Evolutionary conservation across 306 rosid species (phyloP), one percentile per base, ranked within the genome.

Genomic region (Sechiopsis laciniata): DNA sequence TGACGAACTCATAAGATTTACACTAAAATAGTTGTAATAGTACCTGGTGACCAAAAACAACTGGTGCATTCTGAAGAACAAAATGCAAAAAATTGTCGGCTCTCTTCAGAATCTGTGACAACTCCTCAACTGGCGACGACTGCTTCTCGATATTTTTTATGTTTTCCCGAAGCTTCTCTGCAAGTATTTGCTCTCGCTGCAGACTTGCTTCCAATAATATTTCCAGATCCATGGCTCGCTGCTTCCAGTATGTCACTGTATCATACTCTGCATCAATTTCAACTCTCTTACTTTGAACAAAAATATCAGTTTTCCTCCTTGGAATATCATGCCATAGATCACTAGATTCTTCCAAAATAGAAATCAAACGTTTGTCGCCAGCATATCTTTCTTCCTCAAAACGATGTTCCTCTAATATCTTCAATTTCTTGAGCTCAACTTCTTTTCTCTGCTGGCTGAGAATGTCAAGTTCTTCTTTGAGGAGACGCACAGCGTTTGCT

Each of bases 1-100:
- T 22, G 19, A 68, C 1, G 8, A 67, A 21, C 20, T 20, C 59
- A 32, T 29, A 72, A 66, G 20, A 61, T 19, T 51, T 29, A 72
- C n/a, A 16, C 7, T 51, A 52, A 16, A 16, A 24, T 16, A 17
- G 35, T 16, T 24, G 1, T 21, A 62, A 54, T 2, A 42, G 57
- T 85, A 94, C 98, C 97, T 95, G 99, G 83, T 91, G 97, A 59
- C 99, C 99, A 74, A 95, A 89, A 67, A 95, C 99, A 57, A 91
- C 91, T 5, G 99, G 99, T 73, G 99, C 99, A 85, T 95, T 95
- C 79, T 95, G 96, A 53, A 95, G 96, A 16, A 95, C 94, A 82
- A 95, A 95, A 84, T 91, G 97, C 74, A 91, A 83, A 84, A 84
- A 91, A 77, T 91, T 91, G 80, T 91, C 96, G 4, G 97, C 97